These are phyloP conservation scores for Fermentozyma sake DNA, from an alignment of 1,139 yeast genomes.

Conservation along the genomic window DNA sequence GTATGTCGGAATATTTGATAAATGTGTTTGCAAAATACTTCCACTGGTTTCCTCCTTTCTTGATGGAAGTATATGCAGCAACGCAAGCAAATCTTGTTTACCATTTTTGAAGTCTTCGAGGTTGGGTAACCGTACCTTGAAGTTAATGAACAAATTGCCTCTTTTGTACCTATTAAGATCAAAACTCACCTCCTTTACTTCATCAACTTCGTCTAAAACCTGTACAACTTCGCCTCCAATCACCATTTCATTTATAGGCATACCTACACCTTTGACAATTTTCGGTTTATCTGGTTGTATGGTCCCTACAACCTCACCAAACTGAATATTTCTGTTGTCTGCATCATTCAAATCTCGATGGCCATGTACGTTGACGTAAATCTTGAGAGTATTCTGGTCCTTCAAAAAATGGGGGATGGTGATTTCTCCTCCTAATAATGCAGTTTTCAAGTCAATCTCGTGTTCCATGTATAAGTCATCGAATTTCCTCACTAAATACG, in stretches of 20 bases:
- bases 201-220: slow-evolving; percentile 14
- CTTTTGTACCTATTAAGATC: slow-evolving; percentile 21
- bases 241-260: slow-evolving; percentile 56
- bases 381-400: slow-evolving; percentile 38
- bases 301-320: slow-evolving; percentile 47
- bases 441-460: slow-evolving; percentile 47
- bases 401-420: slow-evolving; percentile 38
- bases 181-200: slow-evolving; percentile 12
- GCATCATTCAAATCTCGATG: slow-evolving; percentile 17
- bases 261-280: slow-evolving; percentile 48
- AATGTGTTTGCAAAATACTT: slow-evolving; percentile 14
- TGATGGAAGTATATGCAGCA: slow-evolving; percentile 24
- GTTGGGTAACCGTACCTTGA: slow-evolving; percentile 35
- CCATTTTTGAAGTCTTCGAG: slow-evolving; percentile 22
- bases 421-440: slow-evolving; percentile 53
- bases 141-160: slow-evolving; percentile 41
- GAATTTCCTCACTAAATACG: slow-evolving; percentile 44
- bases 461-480: slow-evolving; percentile 44
- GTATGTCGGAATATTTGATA: slow-evolving; percentile 19
- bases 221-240: slow-evolving; percentile 22
- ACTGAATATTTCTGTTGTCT: slow-evolving; percentile 20
- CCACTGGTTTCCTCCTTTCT: not conserved
- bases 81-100: slow-evolving; percentile 17
- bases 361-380: slow-evolving; percentile 40
- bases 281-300: slow-evolving; percentile 45